Evolutionary conservation across 1,284 basidiomycete species (phyloP), one percentile per base, ranked within the genome.

Genomic region (Apiotrichum gracile): DNA sequence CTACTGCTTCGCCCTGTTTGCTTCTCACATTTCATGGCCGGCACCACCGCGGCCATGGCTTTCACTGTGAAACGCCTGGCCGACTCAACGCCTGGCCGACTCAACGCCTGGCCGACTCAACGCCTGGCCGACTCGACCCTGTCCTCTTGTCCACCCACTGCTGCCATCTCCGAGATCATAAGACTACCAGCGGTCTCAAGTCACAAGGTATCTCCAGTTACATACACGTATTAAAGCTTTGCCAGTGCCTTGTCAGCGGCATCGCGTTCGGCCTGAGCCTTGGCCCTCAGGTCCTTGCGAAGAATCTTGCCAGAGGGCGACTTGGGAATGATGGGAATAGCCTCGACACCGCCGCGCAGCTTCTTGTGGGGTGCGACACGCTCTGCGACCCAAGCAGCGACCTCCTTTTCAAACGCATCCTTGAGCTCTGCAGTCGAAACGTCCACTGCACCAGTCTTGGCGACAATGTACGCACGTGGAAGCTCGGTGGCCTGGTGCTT

Each of bases 401-500:
- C 77, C 16, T 76, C 70, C 21, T 73, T 54, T 51, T 86, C 83
- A 1, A 68, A 64, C 0, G 59, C 59, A 40, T 69, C 77, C 40
- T 80, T 77, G 2, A 63, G 62, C 0, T 75, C 65, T 2, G 26
- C 29, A 3, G 31, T 38, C 37, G 53, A 47, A 25, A 54, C 2
- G 1, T 74, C 72, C 53, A 75, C 41, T 17, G 27, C 45, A 5
- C 24, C 81, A 50, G 26, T 64, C 25, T 16, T 74, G 2, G 86
- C 85, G 49, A 90, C 84, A 5, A 91, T 86, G 38, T 59, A 59
- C 14, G 57, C 57, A 14, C 85, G 81, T 14, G 88, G 88, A 16
- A 90, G 77, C 67, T 91, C 88, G 4, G 87, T 88, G 2, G 82
- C 85, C 62, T 86, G 79, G 45, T 77, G 77, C 2, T 75, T 73